A percentile compares a stretch with the other conserved stretches of the same genome.
Conservation (phyloP, 371 early-diverging fungal species). For the Apophysomyces ossiformis region DNA sequence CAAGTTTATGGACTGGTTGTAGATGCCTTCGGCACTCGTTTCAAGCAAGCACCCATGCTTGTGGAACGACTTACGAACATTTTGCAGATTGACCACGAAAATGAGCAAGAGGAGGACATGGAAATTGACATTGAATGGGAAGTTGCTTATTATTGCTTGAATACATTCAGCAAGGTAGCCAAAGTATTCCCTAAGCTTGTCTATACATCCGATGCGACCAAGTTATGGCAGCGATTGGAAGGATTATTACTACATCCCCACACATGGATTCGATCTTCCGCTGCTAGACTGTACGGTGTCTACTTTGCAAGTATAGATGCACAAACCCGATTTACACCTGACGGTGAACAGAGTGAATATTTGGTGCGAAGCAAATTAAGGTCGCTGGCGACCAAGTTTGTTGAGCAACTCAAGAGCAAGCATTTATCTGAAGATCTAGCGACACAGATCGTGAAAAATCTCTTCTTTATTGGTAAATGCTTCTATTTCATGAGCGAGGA, state of each 20-base stretch:
- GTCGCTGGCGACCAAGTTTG: slow-evolving; percentile 59
- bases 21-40: slow-evolving; percentile 70
- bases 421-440: slow-evolving; percentile 79
- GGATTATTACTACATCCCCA: slow-evolving; percentile 83
- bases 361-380: slow-evolving; percentile 57
- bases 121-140: slow-evolving; percentile 79
- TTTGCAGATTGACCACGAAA: slow-evolving; percentile 37
- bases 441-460: slow-evolving; percentile 90
- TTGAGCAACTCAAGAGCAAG: slow-evolving; percentile 76
- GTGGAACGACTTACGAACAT: slow-evolving; percentile 54
- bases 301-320: slow-evolving; percentile 75
- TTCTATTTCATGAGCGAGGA: slow-evolving; percentile 57
- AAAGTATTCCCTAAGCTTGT: slow-evolving; percentile 59
- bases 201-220: slow-evolving; percentile 41
- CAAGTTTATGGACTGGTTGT: slow-evolving; percentile 87
- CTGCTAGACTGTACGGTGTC: slow-evolving; percentile 76
- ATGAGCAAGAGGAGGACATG: slow-evolving; percentile 53
- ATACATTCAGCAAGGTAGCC: slow-evolving; percentile 72
- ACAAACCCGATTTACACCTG: slow-evolving; percentile 44
- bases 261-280: slow-evolving; percentile 82
- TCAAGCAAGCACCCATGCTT: slow-evolving; percentile 59
- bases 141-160: slow-evolving; percentile 79
- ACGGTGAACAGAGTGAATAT: slow-evolving; percentile 34
- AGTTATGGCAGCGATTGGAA: slow-evolving; percentile 64
- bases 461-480: slow-evolving; percentile 88